Percentiles rank a stretch among this genome's conserved stretches.
phyloP scores from a whole-genome alignment of 805 yeast genomes.

The Yarrowia porcina region DNA sequence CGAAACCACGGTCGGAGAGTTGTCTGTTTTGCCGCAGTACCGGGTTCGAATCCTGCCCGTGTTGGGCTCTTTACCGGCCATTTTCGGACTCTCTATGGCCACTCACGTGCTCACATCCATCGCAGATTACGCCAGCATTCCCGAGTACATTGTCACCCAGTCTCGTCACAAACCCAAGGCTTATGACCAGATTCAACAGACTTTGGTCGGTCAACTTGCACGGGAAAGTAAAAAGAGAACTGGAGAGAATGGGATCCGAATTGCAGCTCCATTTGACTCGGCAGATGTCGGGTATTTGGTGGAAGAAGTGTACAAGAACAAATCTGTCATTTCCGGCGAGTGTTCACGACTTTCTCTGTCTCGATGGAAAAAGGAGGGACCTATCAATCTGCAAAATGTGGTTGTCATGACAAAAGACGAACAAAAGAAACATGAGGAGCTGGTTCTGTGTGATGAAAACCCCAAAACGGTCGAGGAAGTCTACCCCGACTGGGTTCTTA shows the following conservation, averaged over 20 bases:
- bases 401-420: slow-evolving; percentile 89
- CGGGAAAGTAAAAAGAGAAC: slow-evolving; percentile 44
- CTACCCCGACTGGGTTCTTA: slow-evolving; percentile 57
- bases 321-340: slow-evolving; percentile 79
- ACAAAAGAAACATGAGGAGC: slow-evolving; percentile 71
- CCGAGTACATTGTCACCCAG: slow-evolving; percentile 43
- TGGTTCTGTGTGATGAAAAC: slow-evolving; percentile 56
- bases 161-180: slow-evolving; percentile 77
- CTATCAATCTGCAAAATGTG: slow-evolving; percentile 68
- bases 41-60: slow-evolving; percentile 95
- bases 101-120: slow-evolving; percentile 74
- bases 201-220: slow-evolving; percentile 81
- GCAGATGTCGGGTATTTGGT: slow-evolving; percentile 74
- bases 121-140: slow-evolving; percentile 59
- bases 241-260: slow-evolving; percentile 61
- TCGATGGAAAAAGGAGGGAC: slow-evolving; percentile 73
- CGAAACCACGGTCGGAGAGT: slow-evolving; percentile 57
- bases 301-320: slow-evolving; percentile 91
- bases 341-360: slow-evolving; percentile 77
- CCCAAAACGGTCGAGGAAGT: slow-evolving; percentile 61
- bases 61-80: slow-evolving; percentile 93
- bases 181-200: slow-evolving; percentile 78
- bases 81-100: slow-evolving; percentile 88
- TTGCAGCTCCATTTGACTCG: slow-evolving; percentile 56
- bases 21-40: slow-evolving; percentile 83